phyloP scores from a whole-genome alignment of 768 basidiomycete species.

The Tremella yokohamensis region DNA sequence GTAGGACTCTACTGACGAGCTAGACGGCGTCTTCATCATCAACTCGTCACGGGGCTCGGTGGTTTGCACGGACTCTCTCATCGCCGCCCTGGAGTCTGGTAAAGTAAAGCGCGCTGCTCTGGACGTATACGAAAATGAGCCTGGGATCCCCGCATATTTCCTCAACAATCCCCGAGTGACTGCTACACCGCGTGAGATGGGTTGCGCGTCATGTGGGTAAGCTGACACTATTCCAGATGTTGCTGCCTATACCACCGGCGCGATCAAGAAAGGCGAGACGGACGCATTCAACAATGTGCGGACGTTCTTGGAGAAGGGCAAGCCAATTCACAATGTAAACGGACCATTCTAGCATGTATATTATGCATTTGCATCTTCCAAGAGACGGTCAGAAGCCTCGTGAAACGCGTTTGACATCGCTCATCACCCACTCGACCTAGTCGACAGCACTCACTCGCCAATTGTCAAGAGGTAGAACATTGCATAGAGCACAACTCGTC shows the following conservation, averaged over 20 bases:
- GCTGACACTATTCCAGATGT: constrained; percentile 7
- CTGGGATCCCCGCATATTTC: constrained; percentile 35
- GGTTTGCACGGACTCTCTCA: constrained; percentile 47
- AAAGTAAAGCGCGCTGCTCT: constrained; percentile 47
- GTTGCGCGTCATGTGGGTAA: not conserved
- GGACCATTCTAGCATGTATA: constrained; percentile 19
- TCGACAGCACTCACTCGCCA: too few species aligned
- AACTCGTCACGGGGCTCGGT: constrained; percentile 47
- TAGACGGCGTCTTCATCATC: constrained; percentile 40
- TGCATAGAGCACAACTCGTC: too few species aligned
- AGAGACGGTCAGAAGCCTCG: too few species aligned
- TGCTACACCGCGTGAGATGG: constrained; percentile 21
- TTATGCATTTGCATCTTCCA: not conserved
- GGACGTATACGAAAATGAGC: constrained; percentile 51
- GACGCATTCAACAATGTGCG: constrained; percentile 37
- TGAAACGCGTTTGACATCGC: too few species aligned
- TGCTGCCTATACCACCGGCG: constrained; percentile 27
- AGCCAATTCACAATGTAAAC: constrained; percentile 39
- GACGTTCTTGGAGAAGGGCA: constrained; percentile 34
- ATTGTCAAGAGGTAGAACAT: too few species aligned
- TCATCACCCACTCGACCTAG: too few species aligned
- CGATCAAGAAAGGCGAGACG: constrained; percentile 27
- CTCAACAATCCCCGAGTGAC: constrained; percentile 31
- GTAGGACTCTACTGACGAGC: not conserved
- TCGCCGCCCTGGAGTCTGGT: constrained; percentile 43